These are phyloP conservation scores for Penicillium paxilli DNA, from an alignment of 495 filamentous ascomycete species.

Conservation along the genomic window DNA sequence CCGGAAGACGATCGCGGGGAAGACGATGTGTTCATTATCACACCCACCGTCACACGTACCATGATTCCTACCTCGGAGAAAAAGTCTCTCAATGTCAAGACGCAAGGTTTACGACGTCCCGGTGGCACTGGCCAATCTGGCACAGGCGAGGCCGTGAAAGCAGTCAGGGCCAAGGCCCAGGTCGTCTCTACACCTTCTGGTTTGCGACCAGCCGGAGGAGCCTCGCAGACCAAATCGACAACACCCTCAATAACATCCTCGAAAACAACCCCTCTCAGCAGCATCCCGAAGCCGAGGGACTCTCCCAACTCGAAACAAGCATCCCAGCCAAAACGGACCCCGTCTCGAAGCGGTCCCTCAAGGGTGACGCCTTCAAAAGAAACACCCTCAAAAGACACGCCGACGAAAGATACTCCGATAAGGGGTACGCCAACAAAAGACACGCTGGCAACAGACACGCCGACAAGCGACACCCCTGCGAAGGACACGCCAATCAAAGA, in stretches of 20 bases:
- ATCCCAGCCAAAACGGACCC: background rate
- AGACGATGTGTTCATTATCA: conserved; percentile 53
- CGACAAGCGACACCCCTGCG: background rate
- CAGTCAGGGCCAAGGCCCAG: conserved; percentile 31
- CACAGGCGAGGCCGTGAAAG: conserved; percentile 34
- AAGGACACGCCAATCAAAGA: background rate
- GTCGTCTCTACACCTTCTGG: conserved; percentile 33
- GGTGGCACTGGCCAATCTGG: conserved; percentile 21
- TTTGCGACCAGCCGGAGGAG: conserved; percentile 27
- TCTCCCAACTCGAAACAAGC: conserved; percentile 5
- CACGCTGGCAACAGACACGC: background rate
- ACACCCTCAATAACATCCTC: conserved; percentile 20
- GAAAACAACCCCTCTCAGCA: conserved; percentile 9
- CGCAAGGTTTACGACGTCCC: conserved; percentile 24
- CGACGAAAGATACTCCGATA: background rate
- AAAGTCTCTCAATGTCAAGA: conserved; percentile 15
- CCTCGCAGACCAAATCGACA: conserved; percentile 28
- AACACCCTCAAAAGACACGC: conserved; percentile 3
- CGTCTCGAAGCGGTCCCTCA: too few relatives aligned
- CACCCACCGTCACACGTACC: conserved; percentile 48
- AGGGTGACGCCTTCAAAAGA: too few relatives aligned
- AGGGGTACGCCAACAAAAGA: background rate
- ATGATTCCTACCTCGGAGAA: conserved; percentile 25
- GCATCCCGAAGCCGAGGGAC: conserved; percentile 11
- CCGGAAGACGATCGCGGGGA: conserved; percentile 18